A percentile compares a stretch with the other conserved stretches of the same genome.
Evolutionary conservation across 805 yeast genomes (phyloP).

Genomic region (Ogataea minuta): DNA sequence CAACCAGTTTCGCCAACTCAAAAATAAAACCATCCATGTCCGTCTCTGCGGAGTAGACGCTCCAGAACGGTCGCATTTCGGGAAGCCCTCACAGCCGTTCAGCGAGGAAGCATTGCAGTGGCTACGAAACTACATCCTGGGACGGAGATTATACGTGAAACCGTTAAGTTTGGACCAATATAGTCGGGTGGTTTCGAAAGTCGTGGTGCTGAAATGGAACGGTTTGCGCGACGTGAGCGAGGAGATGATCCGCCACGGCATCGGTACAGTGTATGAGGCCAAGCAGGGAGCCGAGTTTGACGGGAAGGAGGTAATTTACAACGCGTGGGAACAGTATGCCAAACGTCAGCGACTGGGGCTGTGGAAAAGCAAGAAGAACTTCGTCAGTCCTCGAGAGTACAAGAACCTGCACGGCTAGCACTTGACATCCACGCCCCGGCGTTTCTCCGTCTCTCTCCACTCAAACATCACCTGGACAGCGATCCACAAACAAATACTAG

Average conservation of each 20-base stretch:
- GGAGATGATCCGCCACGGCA: conserved; percentile 80
- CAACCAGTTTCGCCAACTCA: conserved; percentile 43
- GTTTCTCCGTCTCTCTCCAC: conserved; percentile 77
- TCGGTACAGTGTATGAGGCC: conserved; percentile 87
- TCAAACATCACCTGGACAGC: conserved; percentile 96
- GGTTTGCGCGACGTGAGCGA: conserved; percentile 80
- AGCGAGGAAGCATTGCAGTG: conserved; percentile 82
- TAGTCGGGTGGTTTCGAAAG: conserved; percentile 81
- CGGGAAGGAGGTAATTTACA: conserved; percentile 61
- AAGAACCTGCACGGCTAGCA: conserved; percentile 61
- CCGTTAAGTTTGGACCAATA: conserved; percentile 88
- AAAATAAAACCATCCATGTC: conserved; percentile 71
- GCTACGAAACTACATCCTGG: conserved; percentile 65
- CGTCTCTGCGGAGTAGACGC: conserved; percentile 95
- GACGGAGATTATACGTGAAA: conserved; percentile 66
- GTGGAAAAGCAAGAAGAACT: conserved; percentile 48
- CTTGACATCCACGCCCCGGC: conserved; percentile 78
- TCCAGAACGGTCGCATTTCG: conserved; percentile 93
- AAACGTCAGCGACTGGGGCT: conserved; percentile 58
- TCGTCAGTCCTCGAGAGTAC: conserved; percentile 74
- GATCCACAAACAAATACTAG: conserved; percentile 69
- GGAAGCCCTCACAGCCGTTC: conserved; percentile 86
- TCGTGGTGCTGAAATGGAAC: conserved; percentile 55
- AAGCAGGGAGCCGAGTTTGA: conserved; percentile 83
- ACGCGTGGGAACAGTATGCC: conserved; percentile 59